Evolutionary conservation across 2,329 filamentous ascomycete genomes (phyloP).

Genomic region (Aspergillus bombycis): DNA sequence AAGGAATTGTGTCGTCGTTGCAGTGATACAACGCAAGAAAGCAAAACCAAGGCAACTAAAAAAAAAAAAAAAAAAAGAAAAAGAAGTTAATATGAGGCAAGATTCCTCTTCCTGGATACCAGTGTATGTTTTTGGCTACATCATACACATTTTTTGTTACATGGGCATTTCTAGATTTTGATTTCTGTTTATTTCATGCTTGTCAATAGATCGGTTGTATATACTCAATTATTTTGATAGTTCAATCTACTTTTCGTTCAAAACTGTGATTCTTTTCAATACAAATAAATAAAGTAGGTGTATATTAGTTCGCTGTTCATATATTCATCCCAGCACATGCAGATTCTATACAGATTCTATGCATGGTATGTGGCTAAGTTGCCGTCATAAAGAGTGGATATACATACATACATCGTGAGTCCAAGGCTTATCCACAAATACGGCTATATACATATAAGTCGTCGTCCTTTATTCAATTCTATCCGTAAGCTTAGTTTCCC

Average conservation of each 20-base stretch:
- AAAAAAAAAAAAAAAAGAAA: background rate
- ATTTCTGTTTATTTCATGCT: background rate
- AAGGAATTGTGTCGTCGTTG: constrained; percentile 15
- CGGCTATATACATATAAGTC: background rate
- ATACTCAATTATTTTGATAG: background rate
- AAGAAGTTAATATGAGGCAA: background rate
- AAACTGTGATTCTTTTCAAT: background rate
- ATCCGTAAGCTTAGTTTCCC: background rate
- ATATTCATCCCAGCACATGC: background rate
- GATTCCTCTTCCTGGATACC: background rate
- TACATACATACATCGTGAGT: background rate
- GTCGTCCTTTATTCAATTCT: background rate
- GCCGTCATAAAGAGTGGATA: background rate
- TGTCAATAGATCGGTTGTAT: background rate
- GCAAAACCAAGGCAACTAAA: background rate
- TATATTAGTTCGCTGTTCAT: background rate
- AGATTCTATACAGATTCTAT: background rate
- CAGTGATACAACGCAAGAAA: background rate
- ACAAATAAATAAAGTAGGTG: background rate
- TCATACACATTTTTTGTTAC: background rate
- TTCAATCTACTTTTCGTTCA: background rate
- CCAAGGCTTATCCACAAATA: background rate
- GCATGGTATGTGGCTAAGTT: background rate
- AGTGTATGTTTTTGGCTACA: background rate
- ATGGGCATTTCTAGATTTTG: background rate